Conservation (phyloP, 331 rosid genomes). For the Acacia concinna region DNA sequence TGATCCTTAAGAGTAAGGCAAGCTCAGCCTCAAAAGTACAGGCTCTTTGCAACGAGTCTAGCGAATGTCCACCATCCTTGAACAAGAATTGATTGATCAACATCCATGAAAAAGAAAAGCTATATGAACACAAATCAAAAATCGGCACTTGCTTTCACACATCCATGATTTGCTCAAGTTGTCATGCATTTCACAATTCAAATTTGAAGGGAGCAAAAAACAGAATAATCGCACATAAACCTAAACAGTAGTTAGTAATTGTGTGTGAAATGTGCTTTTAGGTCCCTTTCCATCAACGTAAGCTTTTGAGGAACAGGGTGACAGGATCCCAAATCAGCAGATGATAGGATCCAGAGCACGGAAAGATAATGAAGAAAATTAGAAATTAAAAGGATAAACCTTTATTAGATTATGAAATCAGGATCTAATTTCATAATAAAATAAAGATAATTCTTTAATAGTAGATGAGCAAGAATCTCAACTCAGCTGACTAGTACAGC, state of each 20-base stretch:
- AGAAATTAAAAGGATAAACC: no score
- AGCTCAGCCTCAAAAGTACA: slow-evolving; percentile 89
- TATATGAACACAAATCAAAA: slow-evolving; percentile 5
- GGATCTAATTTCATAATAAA: no score
- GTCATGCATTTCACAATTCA: not conserved
- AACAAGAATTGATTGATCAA: slow-evolving; percentile 17
- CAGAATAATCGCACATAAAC: not conserved
- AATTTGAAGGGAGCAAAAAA: not conserved
- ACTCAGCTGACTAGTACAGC: no score
- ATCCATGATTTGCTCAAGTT: not conserved
- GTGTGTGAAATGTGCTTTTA: not conserved
- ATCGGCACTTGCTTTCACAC: not conserved
- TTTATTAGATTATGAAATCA: no score
- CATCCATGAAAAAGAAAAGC: not conserved
- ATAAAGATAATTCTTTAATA: no score
- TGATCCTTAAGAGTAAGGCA: slow-evolving; percentile 72
- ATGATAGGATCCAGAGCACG: no score
- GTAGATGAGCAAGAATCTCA: no score
- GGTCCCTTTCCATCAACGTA: not conserved
- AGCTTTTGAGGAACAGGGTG: not conserved
- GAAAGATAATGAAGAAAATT: no score
- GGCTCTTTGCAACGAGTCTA: slow-evolving; percentile 80
- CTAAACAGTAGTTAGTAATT: not conserved
- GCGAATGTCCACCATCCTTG: slow-evolving; percentile 78
- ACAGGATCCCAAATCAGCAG: no score